These are phyloP conservation scores for Dimargaris xerosporica DNA, from an alignment of 192 early-diverging fungal species.

Conservation along the genomic window DNA sequence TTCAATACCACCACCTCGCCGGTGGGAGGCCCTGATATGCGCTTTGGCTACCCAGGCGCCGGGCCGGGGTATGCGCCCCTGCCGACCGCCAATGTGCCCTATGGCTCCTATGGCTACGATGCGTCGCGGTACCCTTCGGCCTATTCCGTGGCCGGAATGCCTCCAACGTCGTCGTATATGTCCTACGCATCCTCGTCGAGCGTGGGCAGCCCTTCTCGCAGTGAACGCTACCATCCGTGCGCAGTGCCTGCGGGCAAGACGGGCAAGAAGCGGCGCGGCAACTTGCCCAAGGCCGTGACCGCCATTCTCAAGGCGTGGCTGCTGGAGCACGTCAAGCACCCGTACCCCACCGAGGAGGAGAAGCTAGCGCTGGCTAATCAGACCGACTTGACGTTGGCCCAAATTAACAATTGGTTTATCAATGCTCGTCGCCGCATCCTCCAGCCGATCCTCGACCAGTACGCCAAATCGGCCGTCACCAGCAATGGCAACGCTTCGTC, in stretches of 20 bases:
- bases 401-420: slow-evolving; percentile 67
- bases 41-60: not conserved
- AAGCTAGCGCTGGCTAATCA: slow-evolving; percentile 32
- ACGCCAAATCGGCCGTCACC: not conserved
- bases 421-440: slow-evolving; percentile 46
- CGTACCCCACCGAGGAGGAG: slow-evolving; percentile 50
- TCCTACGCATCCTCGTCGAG: not conserved
- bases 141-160: too few species aligned
- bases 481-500: not conserved
- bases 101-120: not conserved
- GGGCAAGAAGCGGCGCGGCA: slow-evolving; percentile 28
- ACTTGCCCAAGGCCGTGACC: slow-evolving; percentile 40
- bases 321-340: slow-evolving; percentile 38
- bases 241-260: not conserved
- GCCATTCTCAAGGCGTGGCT: slow-evolving; percentile 45
- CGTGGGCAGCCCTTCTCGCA: too few species aligned
- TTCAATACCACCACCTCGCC: not conserved
- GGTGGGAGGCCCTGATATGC: not conserved
- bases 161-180: not conserved
- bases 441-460: slow-evolving; percentile 32
- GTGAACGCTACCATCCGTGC: too few species aligned
- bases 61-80: not conserved
- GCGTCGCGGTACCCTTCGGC: too few species aligned
- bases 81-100: not conserved
- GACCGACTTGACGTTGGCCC: slow-evolving; percentile 41